Evolutionary conservation across 352 stramenopile genomes (phyloP).

Genomic region (Phytopythium cucurbitacearum): DNA sequence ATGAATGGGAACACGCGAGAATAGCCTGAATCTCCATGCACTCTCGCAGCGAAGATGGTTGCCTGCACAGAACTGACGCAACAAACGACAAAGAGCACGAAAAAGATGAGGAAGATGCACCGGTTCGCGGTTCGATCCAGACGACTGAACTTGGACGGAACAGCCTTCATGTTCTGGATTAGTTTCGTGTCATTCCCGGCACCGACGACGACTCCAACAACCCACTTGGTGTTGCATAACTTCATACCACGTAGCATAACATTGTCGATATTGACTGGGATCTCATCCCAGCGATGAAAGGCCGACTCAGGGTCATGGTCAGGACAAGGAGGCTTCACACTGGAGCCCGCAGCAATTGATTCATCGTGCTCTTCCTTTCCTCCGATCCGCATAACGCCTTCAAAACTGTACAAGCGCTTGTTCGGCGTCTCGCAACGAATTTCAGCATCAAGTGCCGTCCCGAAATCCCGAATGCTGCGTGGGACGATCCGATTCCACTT

Average conservation of each 20-base stretch:
- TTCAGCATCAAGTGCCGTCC: slow-evolving; percentile 38
- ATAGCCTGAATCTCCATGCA: slow-evolving; percentile 17
- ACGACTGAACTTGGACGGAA: slow-evolving; percentile 83
- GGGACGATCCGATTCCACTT: slow-evolving; percentile 52
- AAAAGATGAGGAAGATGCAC: slow-evolving; percentile 84
- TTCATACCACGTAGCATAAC: slow-evolving; percentile 80
- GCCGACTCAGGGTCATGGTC: not conserved
- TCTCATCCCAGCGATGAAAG: slow-evolving; percentile 28
- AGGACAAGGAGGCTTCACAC: too few species aligned
- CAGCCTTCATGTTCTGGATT: slow-evolving; percentile 82
- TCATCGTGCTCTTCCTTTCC: slow-evolving; percentile 10
- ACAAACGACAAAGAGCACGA: slow-evolving; percentile 65
- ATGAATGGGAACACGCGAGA: slow-evolving; percentile 26
- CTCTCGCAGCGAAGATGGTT: slow-evolving; percentile 32
- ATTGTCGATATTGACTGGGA: slow-evolving; percentile 77
- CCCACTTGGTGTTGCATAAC: slow-evolving; percentile 82
- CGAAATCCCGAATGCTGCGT: slow-evolving; percentile 41
- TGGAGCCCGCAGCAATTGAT: too few species aligned
- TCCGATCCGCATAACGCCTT: slow-evolving; percentile 52
- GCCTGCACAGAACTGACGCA: slow-evolving; percentile 66
- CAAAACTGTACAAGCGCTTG: slow-evolving; percentile 79
- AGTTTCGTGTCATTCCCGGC: slow-evolving; percentile 81
- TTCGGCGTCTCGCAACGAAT: slow-evolving; percentile 78
- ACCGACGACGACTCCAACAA: slow-evolving; percentile 70
- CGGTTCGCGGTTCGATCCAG: slow-evolving; percentile 75